Base-by-base conservation (phyloP, 768 basidiomycete genomes). In the Tylopilus rubrobrunneus region DNA sequence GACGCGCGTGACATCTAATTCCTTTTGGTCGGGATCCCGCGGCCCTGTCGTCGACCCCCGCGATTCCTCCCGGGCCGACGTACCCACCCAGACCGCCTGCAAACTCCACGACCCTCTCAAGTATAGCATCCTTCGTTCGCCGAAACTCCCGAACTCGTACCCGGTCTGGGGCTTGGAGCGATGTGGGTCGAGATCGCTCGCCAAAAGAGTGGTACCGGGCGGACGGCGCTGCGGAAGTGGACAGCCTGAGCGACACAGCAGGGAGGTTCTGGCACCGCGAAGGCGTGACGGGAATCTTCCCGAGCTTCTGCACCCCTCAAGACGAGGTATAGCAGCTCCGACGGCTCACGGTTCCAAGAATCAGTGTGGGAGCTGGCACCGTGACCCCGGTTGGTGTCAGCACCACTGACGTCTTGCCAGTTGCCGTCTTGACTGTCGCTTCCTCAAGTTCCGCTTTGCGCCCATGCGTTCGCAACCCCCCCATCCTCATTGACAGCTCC, bases 161-260 rank as follows among this genome's bases (percentile, higher is more conserved):
- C 75, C 6, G 84, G 85, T 6, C 78, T 89, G 73, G 84, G 83
- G 1, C 58, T 89, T 14, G 78, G 77, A 4, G 86, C 80, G 19
- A 79, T 82, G 44, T 90, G 83, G 80, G 80, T 89, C 21, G 86
- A 91, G 69, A 73, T 89, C 12, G 81, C 70, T 29, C 76, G 81
- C 28, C 65, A 67, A 51, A 64, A 59, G 45, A 37, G 9, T 8
- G 52, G 65, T 9, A 47, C 45, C 1, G 53, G 14, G 8, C 7
- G 11, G 46, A 46, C n/a, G 58, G 50, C 1, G 49, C 47, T 9
- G 59, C 34, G 1, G 51, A 49, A 41, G 62, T 54, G 28, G 57
- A 58, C 11, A n/a, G n/a, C n/a, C n/a, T n/a, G n/a, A 23, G 0
- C 17, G 39, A 19, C 14, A 47, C 21, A 0, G 49, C 52, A 2